Evolutionary conservation across 176 grass and related monocot species (phyloP).

Genomic region (Bolboschoenus planiculmis): DNA sequence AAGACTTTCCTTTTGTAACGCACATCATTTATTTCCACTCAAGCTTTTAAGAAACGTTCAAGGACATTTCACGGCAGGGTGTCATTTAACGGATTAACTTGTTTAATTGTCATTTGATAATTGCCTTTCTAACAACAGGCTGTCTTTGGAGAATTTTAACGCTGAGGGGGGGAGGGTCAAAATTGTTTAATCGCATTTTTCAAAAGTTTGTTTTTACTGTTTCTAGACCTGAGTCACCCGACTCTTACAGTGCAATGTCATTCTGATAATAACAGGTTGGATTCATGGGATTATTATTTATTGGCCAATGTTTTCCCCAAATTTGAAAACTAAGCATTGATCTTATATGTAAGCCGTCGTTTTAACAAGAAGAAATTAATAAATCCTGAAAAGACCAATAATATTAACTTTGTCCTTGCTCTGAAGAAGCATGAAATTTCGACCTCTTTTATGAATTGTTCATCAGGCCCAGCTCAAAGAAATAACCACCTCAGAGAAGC

Average conservation of each 20-base stretch:
- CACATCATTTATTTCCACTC: background rate
- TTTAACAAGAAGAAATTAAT: background rate
- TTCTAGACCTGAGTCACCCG: background rate
- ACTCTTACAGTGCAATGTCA: background rate
- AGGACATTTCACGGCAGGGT: background rate
- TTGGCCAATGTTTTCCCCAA: background rate
- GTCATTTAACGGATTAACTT: background rate
- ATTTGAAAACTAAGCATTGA: background rate
- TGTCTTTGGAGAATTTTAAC: background rate
- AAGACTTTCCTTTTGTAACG: background rate
- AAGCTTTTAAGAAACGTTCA: background rate
- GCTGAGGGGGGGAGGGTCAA: background rate
- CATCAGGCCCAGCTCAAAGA: constrained; percentile 39
- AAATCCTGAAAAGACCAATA: background rate
- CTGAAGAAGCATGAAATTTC: background rate
- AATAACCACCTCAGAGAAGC: constrained; percentile 31
- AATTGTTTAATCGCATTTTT: background rate
- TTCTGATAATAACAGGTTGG: background rate
- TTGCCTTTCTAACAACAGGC: background rate
- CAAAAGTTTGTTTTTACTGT: background rate
- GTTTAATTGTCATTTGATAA: background rate
- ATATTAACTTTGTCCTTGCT: background rate
- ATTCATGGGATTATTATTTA: background rate
- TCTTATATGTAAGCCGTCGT: background rate
- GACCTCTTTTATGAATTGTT: background rate